Evolutionary conservation across 176 grass and related monocot species (phyloP), one percentile per base, ranked within the genome.

Genomic region (Puya raimondii): DNA sequence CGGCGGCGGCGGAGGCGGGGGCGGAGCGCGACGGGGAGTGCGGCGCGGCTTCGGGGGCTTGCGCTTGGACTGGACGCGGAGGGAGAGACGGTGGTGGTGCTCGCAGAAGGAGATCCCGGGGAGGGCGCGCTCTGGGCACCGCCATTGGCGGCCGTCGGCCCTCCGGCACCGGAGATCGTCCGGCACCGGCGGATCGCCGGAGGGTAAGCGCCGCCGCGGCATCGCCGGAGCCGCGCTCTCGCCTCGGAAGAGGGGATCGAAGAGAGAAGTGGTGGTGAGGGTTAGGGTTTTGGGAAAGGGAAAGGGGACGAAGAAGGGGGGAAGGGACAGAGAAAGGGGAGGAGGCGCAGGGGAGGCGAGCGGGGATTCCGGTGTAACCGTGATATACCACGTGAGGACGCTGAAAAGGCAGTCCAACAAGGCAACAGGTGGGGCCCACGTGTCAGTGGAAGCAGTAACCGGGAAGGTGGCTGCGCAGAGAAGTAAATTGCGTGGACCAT

Each of bases 131-230:
- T 75, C 75, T 1, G 75, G 29, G 75, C 95, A 99, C 47, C 95
- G 90, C 95, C 95, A 99, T 64, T 91, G 82, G 66, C 88, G 86
- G 12, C 95, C 95, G 59, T 99, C 95, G 16, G 87, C 86, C n/a
- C 95, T 74, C 29, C 95, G 90, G 59, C 95, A 99, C 2, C 95
- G 82, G 49, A 90, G 77, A 70, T 88, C 76, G 64, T 99, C 95
- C 0, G 89, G 84, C 5, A 59, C 23, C 17, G 79, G 76, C 4
- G 83, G 80, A 59, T 85, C 81, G 1, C 78, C 81, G 1, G 70
- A 70, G 3, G 69, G 63, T 4, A 42, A 42, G 33, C 87, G 84
- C 47, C 77, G 81, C 20, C 81, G 77, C 6, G 78, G 70, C 15
- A 81, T 86, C 51, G 47, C 2, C 59, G 76, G 74, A 14, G 79